Base-by-base conservation (phyloP, 768 basidiomycete species). In the Xanthoconium purpureum region DNA sequence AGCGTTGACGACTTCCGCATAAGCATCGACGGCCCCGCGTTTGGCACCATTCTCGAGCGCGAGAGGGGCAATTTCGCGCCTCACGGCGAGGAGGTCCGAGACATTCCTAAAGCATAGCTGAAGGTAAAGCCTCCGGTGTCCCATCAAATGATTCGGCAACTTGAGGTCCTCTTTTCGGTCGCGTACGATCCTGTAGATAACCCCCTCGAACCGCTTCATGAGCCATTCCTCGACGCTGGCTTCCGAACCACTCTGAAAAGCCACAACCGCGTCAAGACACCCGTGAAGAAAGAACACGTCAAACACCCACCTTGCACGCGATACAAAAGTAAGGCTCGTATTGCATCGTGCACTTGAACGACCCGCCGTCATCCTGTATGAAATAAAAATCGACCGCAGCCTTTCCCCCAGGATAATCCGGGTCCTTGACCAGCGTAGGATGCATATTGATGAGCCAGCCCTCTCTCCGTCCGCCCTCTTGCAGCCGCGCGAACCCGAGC, bases 381-480 rank as follows among this genome's bases (percentile, higher is more conserved):
- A 99, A 98, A 70, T 96, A 98, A 63, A 85, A 96, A 64, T 99
- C 94, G 13, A 99, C 95, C 8, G 89, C 97, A 3, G 93, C 87
- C 63, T 84, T 85, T 18, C 95, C 97, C 10, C 83, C 83, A 6
- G 91, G 83, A 78, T 87, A 87, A 42, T 91, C 87, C 7, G 93
- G 75, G 65, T 95, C 94, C 71, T 92, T 91, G 15, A 97, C 73
- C 10, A 96, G 74, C 1, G 94, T 97, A 88, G 97, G 92, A 70
- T 96, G 95, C 96, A 99, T 98, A 68, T 98, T 98, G 59, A 99
- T 85, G 67, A 99, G 75, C 97, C 97, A 98, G 3, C 95, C 97
- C 52, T 91, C 89, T 67, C 78, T 84, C 64, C 76, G 76, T 4
- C 78, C 74, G 0, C 95, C 96, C 66, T 95, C 90, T 56, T 91